Evolutionary conservation across 2,329 filamentous ascomycete genomes (phyloP), one percentile per base, ranked within the genome.

Genomic region (Aspergillus phoenicis): DNA sequence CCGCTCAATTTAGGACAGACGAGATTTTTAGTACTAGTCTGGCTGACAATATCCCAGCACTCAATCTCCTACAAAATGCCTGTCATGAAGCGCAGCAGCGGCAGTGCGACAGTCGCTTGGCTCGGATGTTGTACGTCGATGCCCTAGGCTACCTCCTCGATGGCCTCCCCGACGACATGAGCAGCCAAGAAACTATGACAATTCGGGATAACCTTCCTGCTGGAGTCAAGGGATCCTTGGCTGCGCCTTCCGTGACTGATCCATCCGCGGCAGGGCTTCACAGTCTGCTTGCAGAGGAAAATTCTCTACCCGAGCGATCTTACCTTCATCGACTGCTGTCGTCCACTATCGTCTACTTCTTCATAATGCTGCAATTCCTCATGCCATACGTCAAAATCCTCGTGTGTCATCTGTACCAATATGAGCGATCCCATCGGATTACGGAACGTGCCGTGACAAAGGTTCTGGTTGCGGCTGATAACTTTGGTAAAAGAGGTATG

Each of bases 361-460:
- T 90, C 65, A 72, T 91, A 5, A 65, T 88, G 7, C 59, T 86
- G 26, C 85, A 88, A 57, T 81, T 89, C 52, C 63, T 89, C 15
- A 72, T 89, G 10, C 87, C 89, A 1, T 89, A 89, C 68, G 69
- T 87, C 33, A 81, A 85, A 64, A 68, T 83, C 4, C 72, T 89
- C 11, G 66, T 88, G 13, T 79, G 80, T 15, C 75, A 82, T 15
- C 79, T 83, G 15, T 88, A 87, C 63, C 66, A 82, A 52, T 88
- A 88, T 64, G 89, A 93, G 71, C 83, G 87, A 15, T 82, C 86
- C 65, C 85, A 91, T 74, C 85, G 84, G 63, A 80, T 93, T 62
- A 87, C 83, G 0, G 84, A 88, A 68, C 82, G 83, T 24, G 63
- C 89, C 1, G 73, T 89, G 17, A 78, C 80, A 7, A 78, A 79